Conservation (phyloP, 257 asterid species). For the Scutellaria galericulata region DNA sequence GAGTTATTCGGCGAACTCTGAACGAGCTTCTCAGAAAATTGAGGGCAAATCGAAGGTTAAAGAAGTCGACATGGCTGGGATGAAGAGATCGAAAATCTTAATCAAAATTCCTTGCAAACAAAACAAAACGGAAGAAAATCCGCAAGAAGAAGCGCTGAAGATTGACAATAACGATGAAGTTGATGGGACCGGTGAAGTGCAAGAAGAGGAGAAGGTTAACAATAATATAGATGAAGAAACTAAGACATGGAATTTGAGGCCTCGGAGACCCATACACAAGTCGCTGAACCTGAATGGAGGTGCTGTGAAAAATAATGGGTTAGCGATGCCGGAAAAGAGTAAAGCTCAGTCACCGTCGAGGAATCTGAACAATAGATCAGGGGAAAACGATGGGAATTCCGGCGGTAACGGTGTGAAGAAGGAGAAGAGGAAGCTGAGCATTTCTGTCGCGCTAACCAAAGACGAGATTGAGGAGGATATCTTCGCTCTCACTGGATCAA, state of each 20-base stretch:
- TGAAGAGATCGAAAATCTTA: constrained; percentile 48
- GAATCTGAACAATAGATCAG: constrained; percentile 47
- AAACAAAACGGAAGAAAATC: constrained; percentile 43
- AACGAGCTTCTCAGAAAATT: constrained; percentile 33
- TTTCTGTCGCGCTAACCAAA: constrained; percentile 51
- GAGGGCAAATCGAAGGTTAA: constrained; percentile 40
- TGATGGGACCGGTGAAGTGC: constrained; percentile 35
- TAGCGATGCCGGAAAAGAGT: constrained; percentile 39
- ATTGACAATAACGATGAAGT: constrained; percentile 30
- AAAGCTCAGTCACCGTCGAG: constrained; percentile 48
- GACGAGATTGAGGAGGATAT: constrained; percentile 80
- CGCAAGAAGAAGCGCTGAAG: constrained; percentile 37
- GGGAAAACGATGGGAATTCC: constrained; percentile 37
- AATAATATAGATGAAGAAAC: constrained; percentile 47
- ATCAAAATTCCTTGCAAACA: constrained; percentile 50
- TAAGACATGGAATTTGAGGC: constrained; percentile 66
- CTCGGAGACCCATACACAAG: constrained; percentile 51
- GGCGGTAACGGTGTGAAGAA: constrained; percentile 47
- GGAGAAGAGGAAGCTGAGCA: constrained; percentile 54
- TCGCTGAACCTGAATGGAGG: constrained; percentile 47
- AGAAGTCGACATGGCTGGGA: constrained; percentile 38
- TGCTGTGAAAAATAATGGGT: constrained; percentile 27
- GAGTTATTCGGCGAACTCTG: constrained; percentile 28
- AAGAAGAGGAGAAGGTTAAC: constrained; percentile 39
- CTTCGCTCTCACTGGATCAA: constrained; percentile 62